Conservation (phyloP, 805 yeast species). For the Monosporozyma solicola region DNA sequence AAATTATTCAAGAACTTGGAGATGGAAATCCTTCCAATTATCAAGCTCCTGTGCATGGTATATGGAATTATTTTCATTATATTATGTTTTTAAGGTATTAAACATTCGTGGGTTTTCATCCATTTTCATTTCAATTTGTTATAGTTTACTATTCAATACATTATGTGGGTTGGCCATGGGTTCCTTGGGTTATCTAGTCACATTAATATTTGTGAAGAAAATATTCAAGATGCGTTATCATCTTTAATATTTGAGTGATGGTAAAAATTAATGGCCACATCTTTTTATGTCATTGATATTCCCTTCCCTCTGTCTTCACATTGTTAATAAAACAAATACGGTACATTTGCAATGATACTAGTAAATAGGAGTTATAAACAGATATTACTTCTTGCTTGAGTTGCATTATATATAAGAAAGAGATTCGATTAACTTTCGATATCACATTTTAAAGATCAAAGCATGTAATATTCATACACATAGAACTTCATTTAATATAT, state of each 20-base stretch:
- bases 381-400: no score
- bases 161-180: conserved; percentile 67
- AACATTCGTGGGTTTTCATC: conserved; percentile 61
- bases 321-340: no score
- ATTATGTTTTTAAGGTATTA: conserved; percentile 51
- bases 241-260: not conserved
- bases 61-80: conserved; percentile 56
- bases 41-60: conserved; percentile 69
- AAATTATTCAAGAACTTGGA: conserved; percentile 42
- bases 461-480: not conserved
- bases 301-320: not conserved
- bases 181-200: conserved; percentile 59
- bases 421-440: no score
- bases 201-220: conserved; percentile 53
- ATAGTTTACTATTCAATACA: conserved; percentile 55
- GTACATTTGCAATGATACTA: no score
- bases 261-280: not conserved
- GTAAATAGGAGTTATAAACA: no score
- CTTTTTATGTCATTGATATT: not conserved
- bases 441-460: no score
- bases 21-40: conserved; percentile 69
- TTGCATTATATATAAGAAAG: no score
- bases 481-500: not conserved
- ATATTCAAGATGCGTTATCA: conserved; percentile 5
- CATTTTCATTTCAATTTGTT: conserved; percentile 57